Evolutionary conservation across 352 stramenopile genomes (phyloP).

Genomic region (Pythium insidiosum): DNA sequence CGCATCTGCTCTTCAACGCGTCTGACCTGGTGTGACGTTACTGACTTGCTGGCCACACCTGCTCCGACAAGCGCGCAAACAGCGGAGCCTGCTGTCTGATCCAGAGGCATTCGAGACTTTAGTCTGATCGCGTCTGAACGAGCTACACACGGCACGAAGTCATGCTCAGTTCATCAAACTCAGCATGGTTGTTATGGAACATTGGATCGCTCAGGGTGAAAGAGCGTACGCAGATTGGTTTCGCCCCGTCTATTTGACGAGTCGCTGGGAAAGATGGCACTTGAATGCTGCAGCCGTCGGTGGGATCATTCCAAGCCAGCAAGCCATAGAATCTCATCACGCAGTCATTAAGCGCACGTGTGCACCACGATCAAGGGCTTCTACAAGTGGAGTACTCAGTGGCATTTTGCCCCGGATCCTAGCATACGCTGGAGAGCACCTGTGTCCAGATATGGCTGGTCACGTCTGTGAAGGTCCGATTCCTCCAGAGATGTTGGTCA

Average conservation of each 20-base stretch:
- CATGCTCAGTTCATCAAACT: slow-evolving; percentile 8
- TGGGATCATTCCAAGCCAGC: neutral
- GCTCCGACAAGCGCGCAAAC: neutral
- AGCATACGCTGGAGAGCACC: neutral
- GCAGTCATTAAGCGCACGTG: slow-evolving; percentile 6
- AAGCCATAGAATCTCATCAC: slow-evolving; percentile 7
- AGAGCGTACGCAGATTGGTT: neutral
- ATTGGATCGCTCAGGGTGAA: neutral
- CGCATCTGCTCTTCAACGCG: neutral
- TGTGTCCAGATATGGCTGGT: neutral
- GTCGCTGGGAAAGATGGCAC: neutral
- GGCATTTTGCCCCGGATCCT: neutral
- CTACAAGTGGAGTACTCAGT: slow-evolving; percentile 1
- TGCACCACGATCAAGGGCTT: neutral
- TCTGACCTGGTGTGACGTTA: neutral
- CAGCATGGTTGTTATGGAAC: neutral
- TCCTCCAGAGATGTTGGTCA: neutral
- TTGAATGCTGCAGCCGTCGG: neutral
- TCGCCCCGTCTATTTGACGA: neutral
- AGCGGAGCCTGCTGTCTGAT: neutral
- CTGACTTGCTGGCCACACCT: slow-evolving; percentile 6
- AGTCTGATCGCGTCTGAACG: no score
- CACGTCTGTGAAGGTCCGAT: neutral
- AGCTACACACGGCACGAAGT: neutral
- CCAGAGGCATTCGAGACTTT: neutral